Evolutionary conservation across 192 early-diverging fungal genomes (phyloP).

Genomic region (Dissophora globulifera): DNA sequence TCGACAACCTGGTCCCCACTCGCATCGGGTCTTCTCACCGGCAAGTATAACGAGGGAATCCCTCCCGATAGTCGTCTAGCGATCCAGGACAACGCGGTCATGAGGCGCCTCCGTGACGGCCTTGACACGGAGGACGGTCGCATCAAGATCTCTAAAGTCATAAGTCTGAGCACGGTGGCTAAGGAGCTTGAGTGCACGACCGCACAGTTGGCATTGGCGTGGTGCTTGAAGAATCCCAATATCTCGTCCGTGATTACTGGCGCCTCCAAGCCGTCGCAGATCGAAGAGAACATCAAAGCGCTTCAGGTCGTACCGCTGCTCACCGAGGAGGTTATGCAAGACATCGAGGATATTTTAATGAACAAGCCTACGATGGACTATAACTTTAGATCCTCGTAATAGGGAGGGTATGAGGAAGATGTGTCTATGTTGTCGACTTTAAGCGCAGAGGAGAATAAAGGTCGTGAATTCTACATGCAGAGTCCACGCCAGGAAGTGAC

Average conservation of each 20-base stretch:
- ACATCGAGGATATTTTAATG: conserved; percentile 74
- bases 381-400: conserved; percentile 62
- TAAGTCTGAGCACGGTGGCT: conserved; percentile 32
- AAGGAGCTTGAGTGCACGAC: conserved; percentile 37
- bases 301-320: conserved; percentile 66
- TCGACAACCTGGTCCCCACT: conserved; percentile 82
- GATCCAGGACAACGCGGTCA: conserved; percentile 66
- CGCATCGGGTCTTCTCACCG: conserved; percentile 56
- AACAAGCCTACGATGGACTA: conserved; percentile 73
- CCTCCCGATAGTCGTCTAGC: conserved; percentile 74
- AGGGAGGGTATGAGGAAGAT: too few species aligned
- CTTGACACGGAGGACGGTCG: conserved; percentile 72
- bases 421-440: too few species aligned
- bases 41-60: conserved; percentile 81
- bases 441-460: too few species aligned
- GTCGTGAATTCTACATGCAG: too few species aligned
- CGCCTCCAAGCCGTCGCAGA: conserved; percentile 73
- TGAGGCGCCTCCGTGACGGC: conserved; percentile 64
- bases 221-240: conserved; percentile 70
- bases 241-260: conserved; percentile 73
- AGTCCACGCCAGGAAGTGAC: too few species aligned
- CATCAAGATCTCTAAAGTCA: conserved; percentile 73
- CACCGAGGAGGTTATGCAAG: conserved; percentile 72
- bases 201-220: conserved; percentile 37
- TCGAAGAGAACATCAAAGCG: conserved; percentile 78